These are phyloP conservation scores for Xylaria telfairii DNA, from an alignment of 495 filamentous ascomycete genomes.

Conservation along the genomic window DNA sequence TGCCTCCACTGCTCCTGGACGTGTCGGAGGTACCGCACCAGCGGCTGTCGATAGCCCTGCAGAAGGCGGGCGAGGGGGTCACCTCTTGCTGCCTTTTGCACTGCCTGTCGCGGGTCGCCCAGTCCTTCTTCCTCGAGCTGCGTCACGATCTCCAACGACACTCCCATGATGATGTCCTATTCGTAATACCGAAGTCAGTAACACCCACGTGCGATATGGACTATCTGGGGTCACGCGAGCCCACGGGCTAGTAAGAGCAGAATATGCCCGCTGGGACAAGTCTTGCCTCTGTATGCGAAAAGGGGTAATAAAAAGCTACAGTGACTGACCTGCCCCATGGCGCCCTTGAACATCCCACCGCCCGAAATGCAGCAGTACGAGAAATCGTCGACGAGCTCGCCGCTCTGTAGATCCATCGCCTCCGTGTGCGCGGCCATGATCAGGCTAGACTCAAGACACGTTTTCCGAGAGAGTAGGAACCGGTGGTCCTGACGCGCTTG, in stretches of 20 bases:
- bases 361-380: slow-evolving; percentile 14
- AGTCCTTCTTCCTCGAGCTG: slow-evolving; percentile 20
- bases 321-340: slow-evolving; percentile 3
- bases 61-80: slow-evolving; percentile 10
- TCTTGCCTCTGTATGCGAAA: too few species aligned
- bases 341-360: slow-evolving; percentile 22
- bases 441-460: slow-evolving; percentile 7
- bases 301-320: too few species aligned
- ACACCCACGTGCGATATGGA: too few species aligned
- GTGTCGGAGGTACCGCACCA: slow-evolving; percentile 5
- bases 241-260: too few species aligned
- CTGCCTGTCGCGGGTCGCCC: not conserved
- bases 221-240: too few species aligned
- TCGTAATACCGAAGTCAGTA: too few species aligned
- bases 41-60: slow-evolving; percentile 1
- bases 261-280: too few species aligned
- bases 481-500: slow-evolving; percentile 11
- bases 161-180: slow-evolving; percentile 4
- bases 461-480: slow-evolving; percentile 14
- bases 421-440: slow-evolving; percentile 13
- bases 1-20: slow-evolving; percentile 16
- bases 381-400: slow-evolving; percentile 9
- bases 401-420: not conserved
- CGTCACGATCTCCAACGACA: slow-evolving; percentile 14
- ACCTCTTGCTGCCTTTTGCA: not conserved